Conservation (phyloP, 176 grass and related monocot genomes). For the Oryza coarctata region DNA sequence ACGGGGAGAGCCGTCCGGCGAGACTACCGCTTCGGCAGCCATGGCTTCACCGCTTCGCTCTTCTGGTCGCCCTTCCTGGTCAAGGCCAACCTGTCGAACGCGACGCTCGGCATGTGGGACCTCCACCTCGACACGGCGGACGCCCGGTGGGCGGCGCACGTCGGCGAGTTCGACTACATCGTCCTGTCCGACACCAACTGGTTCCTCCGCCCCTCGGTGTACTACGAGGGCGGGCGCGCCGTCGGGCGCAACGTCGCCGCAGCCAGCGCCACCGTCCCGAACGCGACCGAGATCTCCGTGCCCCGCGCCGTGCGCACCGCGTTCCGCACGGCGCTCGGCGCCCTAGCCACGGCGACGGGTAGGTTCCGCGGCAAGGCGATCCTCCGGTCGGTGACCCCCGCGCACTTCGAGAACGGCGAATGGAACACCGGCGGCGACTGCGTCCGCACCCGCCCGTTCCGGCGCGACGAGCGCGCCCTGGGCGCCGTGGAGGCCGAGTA, state of each 20-base stretch:
- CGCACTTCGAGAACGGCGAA: conserved; percentile 66
- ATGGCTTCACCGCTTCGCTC: conserved; percentile 52
- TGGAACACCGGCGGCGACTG: conserved; percentile 79
- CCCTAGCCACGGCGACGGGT: neutral
- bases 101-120: conserved; percentile 52
- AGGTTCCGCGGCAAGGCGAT: conserved; percentile 47
- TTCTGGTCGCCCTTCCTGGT: conserved; percentile 75
- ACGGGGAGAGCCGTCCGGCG: conserved; percentile 41
- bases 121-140: conserved; percentile 59
- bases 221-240: conserved; percentile 30
- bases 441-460: conserved; percentile 43
- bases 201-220: conserved; percentile 56
- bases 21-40: conserved; percentile 38
- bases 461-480: conserved; percentile 28
- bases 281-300: conserved; percentile 48
- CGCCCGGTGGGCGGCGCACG: conserved; percentile 40
- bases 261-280: neutral
- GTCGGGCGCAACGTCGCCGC: conserved; percentile 42
- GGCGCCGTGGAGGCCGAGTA: conserved; percentile 50
- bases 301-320: conserved; percentile 32
- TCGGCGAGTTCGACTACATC: conserved; percentile 48
- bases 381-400: conserved; percentile 53
- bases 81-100: conserved; percentile 47
- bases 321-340: conserved; percentile 47
- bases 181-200: conserved; percentile 56